Evolutionary conservation across 306 rosid genomes (phyloP).

Genomic region (Cicer pinnatifidum): DNA sequence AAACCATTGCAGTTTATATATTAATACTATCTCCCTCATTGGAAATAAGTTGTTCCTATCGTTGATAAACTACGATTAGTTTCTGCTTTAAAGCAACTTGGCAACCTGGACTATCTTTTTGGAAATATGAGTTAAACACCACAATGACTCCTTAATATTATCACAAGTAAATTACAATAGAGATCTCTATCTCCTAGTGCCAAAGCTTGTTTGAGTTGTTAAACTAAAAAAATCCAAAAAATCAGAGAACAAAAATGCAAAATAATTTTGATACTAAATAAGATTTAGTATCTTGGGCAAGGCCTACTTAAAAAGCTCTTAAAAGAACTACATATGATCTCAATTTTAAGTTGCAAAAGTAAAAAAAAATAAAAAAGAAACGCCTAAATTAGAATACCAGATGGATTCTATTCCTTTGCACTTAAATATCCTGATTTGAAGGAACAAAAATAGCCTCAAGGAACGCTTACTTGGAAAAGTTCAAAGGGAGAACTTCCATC

Average conservation of each 20-base stretch:
- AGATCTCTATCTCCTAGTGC: neutral
- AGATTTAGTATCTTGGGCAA: too few relatives aligned
- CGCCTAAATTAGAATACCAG: neutral
- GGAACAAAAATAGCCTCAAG: constrained; percentile 17
- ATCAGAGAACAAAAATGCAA: neutral
- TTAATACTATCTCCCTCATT: neutral
- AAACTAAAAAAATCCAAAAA: neutral
- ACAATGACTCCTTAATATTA: neutral
- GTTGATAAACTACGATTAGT: neutral
- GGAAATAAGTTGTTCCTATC: neutral
- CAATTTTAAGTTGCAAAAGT: neutral
- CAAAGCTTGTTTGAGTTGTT: neutral
- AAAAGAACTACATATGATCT: neutral
- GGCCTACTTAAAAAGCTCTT: too few relatives aligned
- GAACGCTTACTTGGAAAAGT: constrained; percentile 70
- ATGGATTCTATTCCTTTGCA: constrained; percentile 27
- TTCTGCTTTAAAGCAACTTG: neutral
- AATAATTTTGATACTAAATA: neutral
- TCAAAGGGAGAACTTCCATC: constrained; percentile 90
- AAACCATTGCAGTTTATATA: neutral
- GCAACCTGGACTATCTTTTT: neutral
- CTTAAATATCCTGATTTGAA: neutral
- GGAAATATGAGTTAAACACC: neutral
- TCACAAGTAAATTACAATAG: neutral
- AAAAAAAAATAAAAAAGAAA: neutral